Evolutionary conservation across 1,284 basidiomycete species (phyloP), one percentile per base, ranked within the genome.

Genomic region (Naganishia albida): DNA sequence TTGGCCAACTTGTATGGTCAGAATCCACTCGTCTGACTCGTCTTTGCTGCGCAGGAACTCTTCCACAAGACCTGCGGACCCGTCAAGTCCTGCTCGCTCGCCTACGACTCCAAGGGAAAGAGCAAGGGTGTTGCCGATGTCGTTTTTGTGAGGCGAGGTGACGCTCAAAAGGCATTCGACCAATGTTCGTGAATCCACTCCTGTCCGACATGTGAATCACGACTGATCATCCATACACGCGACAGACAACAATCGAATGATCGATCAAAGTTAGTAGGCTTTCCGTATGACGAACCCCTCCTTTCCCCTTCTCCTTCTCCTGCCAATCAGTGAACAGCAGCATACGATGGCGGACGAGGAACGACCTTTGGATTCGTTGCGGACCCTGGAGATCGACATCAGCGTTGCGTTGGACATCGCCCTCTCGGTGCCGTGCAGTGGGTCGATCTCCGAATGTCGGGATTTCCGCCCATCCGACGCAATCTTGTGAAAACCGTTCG

Each of bases 221-320:
- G 20, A n/a, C 42, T 65, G 18, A 49, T 73, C 39, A 64, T 39
- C 10, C 26, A 0, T 30, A 48, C 2, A 12, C n/a, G 26, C 39
- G 12, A 13, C 39, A 80, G 78, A 98, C 85, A 93, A 99, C 86
- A 93, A 93, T 83, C 89, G 95, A 78, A 88, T 99, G 82, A 95
- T 99, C 85, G 95, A 99, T 88, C 92, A 93, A 84, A 96, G 94
- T 98, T 90, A 93, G 94, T 96, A 88, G 51, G 54, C 64, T 68
- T 68, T 64, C 82, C 82, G 82, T 78, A 79, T 78, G 72, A 76
- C 62, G 54, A 48, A 15, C 73, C n/a, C n/a, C n/a, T 34, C 34
- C 34, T 34, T 78, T 74, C 76, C 71, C 75, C 69, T 42, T 40
- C 30, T 56, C 30, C 60, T 25, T 63, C 43, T 40, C 40, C 50